Conservation (phyloP, 1,284 basidiomycete genomes). For the Leucoagaricus sp. region DNA sequence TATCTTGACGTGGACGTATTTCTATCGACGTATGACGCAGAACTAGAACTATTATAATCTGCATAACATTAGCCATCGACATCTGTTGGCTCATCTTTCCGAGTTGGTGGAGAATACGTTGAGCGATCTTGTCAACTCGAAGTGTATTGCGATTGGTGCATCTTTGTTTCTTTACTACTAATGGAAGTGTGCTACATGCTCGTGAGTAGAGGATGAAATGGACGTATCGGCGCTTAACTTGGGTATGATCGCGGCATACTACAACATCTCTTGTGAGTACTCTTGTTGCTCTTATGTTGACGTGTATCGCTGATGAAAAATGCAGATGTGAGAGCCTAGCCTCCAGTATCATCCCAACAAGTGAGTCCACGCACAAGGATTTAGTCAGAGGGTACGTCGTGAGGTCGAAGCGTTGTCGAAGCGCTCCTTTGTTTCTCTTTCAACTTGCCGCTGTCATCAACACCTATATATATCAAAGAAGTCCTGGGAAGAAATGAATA, state of each 20-base stretch:
- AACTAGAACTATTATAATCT: slow-evolving; percentile 96
- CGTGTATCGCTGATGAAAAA: slow-evolving; percentile 18
- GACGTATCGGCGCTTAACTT: slow-evolving; percentile 87
- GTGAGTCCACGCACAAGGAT: too few relatives aligned
- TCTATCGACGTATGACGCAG: slow-evolving; percentile 95
- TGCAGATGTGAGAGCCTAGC: slow-evolving; percentile 47
- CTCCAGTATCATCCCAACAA: too few relatives aligned
- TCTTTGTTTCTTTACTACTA: slow-evolving; percentile 13
- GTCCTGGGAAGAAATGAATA: too few relatives aligned
- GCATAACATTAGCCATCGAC: slow-evolving; percentile 91
- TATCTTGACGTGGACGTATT: slow-evolving; percentile 93
- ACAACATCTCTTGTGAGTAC: slow-evolving; percentile 81
- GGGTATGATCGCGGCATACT: slow-evolving; percentile 96
- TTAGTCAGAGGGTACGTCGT: too few relatives aligned
- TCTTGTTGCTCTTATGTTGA: neutral
- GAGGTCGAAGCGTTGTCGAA: slow-evolving; percentile 96
- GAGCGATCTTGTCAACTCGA: slow-evolving; percentile 88
- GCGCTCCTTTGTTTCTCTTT: too few relatives aligned
- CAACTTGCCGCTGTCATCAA: too few relatives aligned
- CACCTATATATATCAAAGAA: too few relatives aligned
- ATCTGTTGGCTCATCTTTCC: slow-evolving; percentile 92
- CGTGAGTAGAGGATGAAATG: slow-evolving; percentile 82
- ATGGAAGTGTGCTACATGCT: neutral
- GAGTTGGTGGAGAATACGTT: slow-evolving; percentile 95
- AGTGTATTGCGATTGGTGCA: slow-evolving; percentile 92